Base-by-base conservation (phyloP, 257 asterid species). In the Solanum rostratum region DNA sequence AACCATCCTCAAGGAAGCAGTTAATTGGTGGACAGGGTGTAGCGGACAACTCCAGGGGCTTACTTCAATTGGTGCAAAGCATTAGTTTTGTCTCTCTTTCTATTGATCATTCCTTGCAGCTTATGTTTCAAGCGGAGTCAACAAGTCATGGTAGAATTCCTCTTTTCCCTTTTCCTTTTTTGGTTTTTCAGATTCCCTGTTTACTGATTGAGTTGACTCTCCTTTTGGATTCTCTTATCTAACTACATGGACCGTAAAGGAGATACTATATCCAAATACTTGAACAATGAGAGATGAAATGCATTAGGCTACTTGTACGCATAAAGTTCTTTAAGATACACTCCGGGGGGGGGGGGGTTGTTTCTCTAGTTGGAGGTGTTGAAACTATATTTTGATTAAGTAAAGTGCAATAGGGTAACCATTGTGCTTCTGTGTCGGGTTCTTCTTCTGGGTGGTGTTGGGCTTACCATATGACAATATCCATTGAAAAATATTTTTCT, bases 41-140 rank as follows among this genome's bases (percentile, higher is more conserved):
- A 33, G 84, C 90, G 87, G 99, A 97, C 90, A 94, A 86, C 88
- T 92, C 99, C 0, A 95, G 93, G 90, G 97, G 98, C 86, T 88
- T 95, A 88, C 92, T 94, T 88, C 99, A 97, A 84, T 97, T 97
- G 97, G 95, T 95, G 83, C 98, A 94, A 89, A 97, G 98, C 92
- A 94, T 97, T 88, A 95, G 97, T 90, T 97, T 97, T 46, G 90
- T 93, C 85, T 95, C 98, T 10, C 89, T 95, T 85, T 95, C 98
- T 6, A 88, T 97, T 84, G 99, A 97, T 84, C 99, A 94, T 85
- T 95, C 99, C 81, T 90, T 97, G 76, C 98, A 94, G 87, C 91
- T 93, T 16, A 92, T 95, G 84, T 85, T 86, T 84, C 99, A 94
- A 89, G 96, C 99, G 63, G 98, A 97, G 86, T 92, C 89, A 29